Base-by-base conservation (phyloP, 106 monocot species). In the Dendrobium nobile region DNA sequence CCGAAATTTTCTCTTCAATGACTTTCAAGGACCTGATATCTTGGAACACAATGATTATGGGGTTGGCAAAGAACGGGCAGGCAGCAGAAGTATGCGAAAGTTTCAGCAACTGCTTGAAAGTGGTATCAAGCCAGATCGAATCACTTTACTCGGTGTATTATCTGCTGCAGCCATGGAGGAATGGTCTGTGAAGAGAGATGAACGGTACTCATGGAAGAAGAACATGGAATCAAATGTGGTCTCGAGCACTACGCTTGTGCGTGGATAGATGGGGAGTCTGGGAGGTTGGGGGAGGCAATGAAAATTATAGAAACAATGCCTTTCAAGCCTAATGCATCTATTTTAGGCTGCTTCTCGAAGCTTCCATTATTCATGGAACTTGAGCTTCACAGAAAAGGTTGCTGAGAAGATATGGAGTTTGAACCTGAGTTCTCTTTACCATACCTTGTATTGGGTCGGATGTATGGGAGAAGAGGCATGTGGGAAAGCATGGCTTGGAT, bases 401-500 rank as follows among this genome's bases (percentile, higher is more conserved):
- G 88, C 90, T 17, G 83, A 90, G 82, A 89, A 78, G 80, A 64
- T 87, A 80, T 92, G 74, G 78, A 82, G 18, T 67, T 87, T 43
- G 76, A 87, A 41, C 65, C 86, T 68, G 67, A 28, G 28, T 89
- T 58, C 28, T 45, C 85, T 1, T 77, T 84, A 1, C 88, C 92
- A 41, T 92, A 90, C 67, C 1, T 43, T 54, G 81, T 89, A 8
- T 80, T 95, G 83, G 87, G 74, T 83, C 81, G 33, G 44, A 82
- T 86, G 19, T 88, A 90, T 87, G 86, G 81, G 73, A 75, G 55
- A 54, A 92, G 83, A 78, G 83, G 87, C 24, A 85, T 64, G 78
- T 95, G 95, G 95, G 95, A 95, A 78, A 90, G 86, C 28, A 77
- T 90, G 79, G 92, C 88, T 78, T 43, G 84, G 64, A 68, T 95